phyloP scores from a whole-genome alignment of 306 rosid genomes.

The Quercus glauca region DNA sequence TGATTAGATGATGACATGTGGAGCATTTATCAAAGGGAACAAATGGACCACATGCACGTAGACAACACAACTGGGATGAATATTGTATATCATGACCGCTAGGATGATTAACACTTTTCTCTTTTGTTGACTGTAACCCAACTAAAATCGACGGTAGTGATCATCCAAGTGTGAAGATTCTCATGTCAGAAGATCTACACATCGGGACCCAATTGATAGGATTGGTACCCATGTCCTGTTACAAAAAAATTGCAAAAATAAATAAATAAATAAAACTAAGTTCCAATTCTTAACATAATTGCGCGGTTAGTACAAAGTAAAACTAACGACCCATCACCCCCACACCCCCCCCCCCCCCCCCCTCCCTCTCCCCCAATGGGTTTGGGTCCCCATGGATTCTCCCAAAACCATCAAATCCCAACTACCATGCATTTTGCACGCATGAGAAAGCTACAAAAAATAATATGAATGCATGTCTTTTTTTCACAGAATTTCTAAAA shows the following conservation, averaged over 20 bases:
- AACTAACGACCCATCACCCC: slow-evolving; percentile 21
- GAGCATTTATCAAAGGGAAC: background rate
- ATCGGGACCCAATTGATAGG: slow-evolving; percentile 31
- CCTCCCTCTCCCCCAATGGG: background rate
- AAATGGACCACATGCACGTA: slow-evolving; percentile 16
- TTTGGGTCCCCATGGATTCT: background rate
- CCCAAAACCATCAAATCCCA: slow-evolving; percentile 15
- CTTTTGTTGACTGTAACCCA: slow-evolving; percentile 21
- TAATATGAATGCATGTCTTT: background rate
- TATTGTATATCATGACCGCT: slow-evolving; percentile 32
- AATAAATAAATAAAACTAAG: background rate
- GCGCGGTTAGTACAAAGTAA: background rate
- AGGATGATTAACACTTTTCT: slow-evolving; percentile 25
- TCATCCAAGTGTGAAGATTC: slow-evolving; percentile 48
- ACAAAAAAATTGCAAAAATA: background rate
- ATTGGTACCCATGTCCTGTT: slow-evolving; percentile 19
- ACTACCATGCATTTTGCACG: slow-evolving; percentile 13
- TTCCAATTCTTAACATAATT: slow-evolving; percentile 7
- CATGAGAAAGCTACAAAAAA: background rate
- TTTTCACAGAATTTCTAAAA: background rate
- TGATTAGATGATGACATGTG: background rate
- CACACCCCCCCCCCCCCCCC: background rate
- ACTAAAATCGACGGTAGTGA: slow-evolving; percentile 42
- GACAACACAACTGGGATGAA: slow-evolving; percentile 17
- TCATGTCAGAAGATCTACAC: slow-evolving; percentile 60